Evolutionary conservation across 225 moss, liverwort and hornwort species (phyloP), one percentile per base, ranked within the genome.

Genomic region (Thuidium tamariscinum): DNA sequence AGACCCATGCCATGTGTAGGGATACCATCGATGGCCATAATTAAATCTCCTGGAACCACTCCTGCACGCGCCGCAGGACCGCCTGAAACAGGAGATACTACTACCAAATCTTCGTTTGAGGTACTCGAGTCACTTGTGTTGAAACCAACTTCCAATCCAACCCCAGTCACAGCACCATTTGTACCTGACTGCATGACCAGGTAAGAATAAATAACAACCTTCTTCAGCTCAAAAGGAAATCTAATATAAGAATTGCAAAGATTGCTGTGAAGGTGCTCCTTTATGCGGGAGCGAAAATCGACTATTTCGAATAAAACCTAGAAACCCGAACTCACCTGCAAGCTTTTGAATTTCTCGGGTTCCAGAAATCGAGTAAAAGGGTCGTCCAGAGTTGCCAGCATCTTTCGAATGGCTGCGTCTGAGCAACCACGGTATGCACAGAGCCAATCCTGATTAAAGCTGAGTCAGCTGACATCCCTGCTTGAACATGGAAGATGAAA

Each of bases 21-120:
- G 56, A 99, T 89, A 87, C 99, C 99, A 90, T 99, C 97, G 86
- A 99, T 99, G 70, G 97, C 99, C 92, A 93, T 86, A 77, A 99
- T 94, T 62, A 95, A 82, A 90, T 99, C 99, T 76, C 99, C 99
- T 59, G 99, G 97, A 86, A 91, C 83, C 79, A 99, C 92, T 87
- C 99, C 99, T 83, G 99, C 99, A 88, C 99, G 97, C 16, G 94
- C 99, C 74, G 99, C 99, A 90, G 97, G 99, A 26, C 99, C 99
- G 16, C 99, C 99, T 74, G 92, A 86, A 79, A 99, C 96, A 83
- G 99, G 97, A 80, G 99, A 88, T 67, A 99, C 97, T 78, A 99
- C 99, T 70, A 97, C 99, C 92, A 99, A 91, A 86, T 97, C 97
- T 87, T 96, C 95, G 77, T 77, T 92, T 77, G 97, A 94, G 88